Base-by-base conservation (phyloP, 306 rosid genomes). In the Castanea sativa region DNA sequence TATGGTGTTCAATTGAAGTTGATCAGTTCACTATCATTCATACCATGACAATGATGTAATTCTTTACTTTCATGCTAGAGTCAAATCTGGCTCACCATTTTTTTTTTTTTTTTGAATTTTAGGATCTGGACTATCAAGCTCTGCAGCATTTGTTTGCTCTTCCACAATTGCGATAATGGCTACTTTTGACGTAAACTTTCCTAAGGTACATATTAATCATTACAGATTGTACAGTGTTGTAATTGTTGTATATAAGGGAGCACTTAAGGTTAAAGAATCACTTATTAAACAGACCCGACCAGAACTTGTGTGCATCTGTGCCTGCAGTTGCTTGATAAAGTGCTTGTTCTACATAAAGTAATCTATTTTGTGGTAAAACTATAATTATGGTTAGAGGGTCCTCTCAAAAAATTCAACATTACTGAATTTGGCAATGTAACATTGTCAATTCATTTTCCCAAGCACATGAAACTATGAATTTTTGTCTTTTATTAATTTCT, bases 71-170 rank as follows among this genome's bases (percentile, higher is more conserved):
- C 58, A n/a, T 59, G 33, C 30, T 69, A 12, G 59, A 43, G 78
- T 59, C 27, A 65, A 72, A 13, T 29, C 49, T 12, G 16, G 57
- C 30, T 43, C 11, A 16, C 14, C 5, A 6, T 30, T 2, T 61
- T 4, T 25, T 63, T 30, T 64, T 1, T 21, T 4, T 32, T 18
- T 21, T 69, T 73, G 55, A 70, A 73, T 20, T 77, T n/a, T 77
- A 95, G 99, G 99, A 55, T 95, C 99, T 23, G 99, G 99, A 76
- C 78, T 95, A 77, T 95, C 99, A 60, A 93, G 99, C 85, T 95
- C 99, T 14, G 97, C 99, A 0, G 99, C 99, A 45, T 89, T 95
- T 89, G 99, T 95, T 81, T 95, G 99, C 82, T 90, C 99, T 75
- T 84, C 99, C 73, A 93, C 97, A 20, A 95, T 95, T 86, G 98